A percentile compares a stretch with the other conserved stretches of the same genome.
phyloP scores from a whole-genome alignment of 352 stramenopile species.

The Phytophthora citricola region DNA sequence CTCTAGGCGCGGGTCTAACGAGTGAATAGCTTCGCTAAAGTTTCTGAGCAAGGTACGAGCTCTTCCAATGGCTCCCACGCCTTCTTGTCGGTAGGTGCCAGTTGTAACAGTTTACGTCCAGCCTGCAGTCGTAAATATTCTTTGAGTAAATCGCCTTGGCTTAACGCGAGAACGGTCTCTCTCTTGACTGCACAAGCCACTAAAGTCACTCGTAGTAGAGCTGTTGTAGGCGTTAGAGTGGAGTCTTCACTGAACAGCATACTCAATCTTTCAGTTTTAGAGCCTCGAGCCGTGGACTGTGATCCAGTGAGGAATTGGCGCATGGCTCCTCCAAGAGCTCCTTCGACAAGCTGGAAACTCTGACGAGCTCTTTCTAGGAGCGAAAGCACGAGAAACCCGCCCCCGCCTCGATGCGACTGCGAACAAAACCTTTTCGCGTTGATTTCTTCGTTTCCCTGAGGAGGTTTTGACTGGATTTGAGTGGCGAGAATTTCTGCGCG shows the following conservation, averaged over 20 bases:
- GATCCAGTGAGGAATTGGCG: constrained; percentile 58
- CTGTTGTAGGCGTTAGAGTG: constrained; percentile 5
- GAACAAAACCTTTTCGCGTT: constrained; percentile 46
- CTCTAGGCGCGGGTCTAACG: constrained; percentile 5
- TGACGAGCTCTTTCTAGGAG: constrained; percentile 31
- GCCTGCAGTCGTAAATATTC: constrained; percentile 46
- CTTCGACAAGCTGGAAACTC: constrained; percentile 32
- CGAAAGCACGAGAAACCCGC: constrained; percentile 56
- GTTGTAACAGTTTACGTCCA: constrained; percentile 39
- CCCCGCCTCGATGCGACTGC: constrained; percentile 32
- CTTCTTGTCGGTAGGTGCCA: constrained; percentile 38
- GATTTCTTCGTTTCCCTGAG: constrained; percentile 61
- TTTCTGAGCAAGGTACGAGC: constrained; percentile 29
- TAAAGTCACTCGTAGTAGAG: constrained; percentile 42
- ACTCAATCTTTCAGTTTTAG: constrained; percentile 8
- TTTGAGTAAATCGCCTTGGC: constrained; percentile 40
- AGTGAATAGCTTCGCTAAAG: constrained; percentile 6
- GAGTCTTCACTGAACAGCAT: constrained; percentile 15
- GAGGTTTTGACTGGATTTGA: constrained; percentile 22
- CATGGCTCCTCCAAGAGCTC: constrained; percentile 53
- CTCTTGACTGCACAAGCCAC: constrained; percentile 48
- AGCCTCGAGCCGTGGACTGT: constrained; percentile 36
- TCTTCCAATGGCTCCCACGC: constrained; percentile 31
- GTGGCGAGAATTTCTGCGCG: constrained; percentile 16
- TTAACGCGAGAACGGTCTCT: constrained; percentile 31